Conservation (phyloP, 805 yeast genomes). For the Brettanomyces custersianus region DNA sequence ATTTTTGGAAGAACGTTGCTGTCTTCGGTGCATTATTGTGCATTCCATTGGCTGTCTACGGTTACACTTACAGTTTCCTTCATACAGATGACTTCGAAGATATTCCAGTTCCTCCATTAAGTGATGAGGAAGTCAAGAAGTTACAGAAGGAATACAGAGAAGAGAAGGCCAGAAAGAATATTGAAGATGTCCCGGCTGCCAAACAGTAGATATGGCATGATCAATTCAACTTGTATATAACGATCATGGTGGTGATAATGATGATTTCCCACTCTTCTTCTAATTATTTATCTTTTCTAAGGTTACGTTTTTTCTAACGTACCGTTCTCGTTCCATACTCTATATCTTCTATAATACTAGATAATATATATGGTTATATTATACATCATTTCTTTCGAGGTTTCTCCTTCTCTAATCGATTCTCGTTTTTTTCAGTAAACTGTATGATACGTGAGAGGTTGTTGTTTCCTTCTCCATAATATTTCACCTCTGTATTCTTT, state of each 20-base stretch:
- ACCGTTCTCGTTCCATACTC: too few relatives aligned
- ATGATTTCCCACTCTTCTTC: too few relatives aligned
- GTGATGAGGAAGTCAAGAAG: conserved; percentile 64
- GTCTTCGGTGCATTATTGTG: conserved; percentile 50
- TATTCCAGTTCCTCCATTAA: conserved; percentile 89
- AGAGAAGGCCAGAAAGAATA: conserved; percentile 17
- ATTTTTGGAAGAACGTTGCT: conserved; percentile 65
- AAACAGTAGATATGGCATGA: not conserved
- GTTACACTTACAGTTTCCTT: conserved; percentile 55
- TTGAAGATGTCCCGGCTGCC: not conserved
- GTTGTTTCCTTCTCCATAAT: conserved; percentile 24
- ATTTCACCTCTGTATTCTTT: conserved; percentile 15
- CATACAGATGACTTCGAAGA: conserved; percentile 79
- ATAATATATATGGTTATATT: not conserved
- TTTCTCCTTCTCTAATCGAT: conserved; percentile 10
- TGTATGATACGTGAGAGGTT: conserved; percentile 23
- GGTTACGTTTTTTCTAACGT: too few relatives aligned
- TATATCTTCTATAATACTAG: too few relatives aligned
- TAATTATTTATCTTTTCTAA: too few relatives aligned
- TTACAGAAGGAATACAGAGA: conserved; percentile 66
- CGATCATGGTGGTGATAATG: too few relatives aligned
- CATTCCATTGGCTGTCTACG: conserved; percentile 62
- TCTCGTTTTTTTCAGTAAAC: conserved; percentile 22
- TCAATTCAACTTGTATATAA: too few relatives aligned
- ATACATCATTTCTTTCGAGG: not conserved